Evolutionary conservation across 2,329 filamentous ascomycete species (phyloP).

Genomic region (Alternaria incomplexa): DNA sequence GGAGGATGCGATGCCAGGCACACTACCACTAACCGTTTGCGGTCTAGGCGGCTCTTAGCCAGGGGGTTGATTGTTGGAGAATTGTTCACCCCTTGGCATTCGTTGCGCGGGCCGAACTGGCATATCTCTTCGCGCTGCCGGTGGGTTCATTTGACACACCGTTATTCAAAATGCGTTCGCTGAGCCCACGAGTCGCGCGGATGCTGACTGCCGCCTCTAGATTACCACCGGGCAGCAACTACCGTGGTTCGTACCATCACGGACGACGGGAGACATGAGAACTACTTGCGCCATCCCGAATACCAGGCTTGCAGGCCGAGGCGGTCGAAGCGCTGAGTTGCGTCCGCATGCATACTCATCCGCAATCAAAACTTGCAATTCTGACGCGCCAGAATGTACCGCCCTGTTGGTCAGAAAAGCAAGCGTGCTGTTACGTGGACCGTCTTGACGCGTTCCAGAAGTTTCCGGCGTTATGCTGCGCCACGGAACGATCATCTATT

Average conservation of each 20-base stretch:
- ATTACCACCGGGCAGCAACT: slow-evolving; percentile 1
- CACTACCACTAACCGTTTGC: slow-evolving; percentile 2
- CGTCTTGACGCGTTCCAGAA: slow-evolving; percentile 12
- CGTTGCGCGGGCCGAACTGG: slow-evolving; percentile 6
- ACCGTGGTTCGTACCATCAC: not conserved
- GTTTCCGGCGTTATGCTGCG: not conserved
- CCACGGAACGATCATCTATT: not conserved
- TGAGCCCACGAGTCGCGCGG: not conserved
- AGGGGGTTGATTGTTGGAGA: slow-evolving; percentile 14
- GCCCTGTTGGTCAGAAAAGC: not conserved
- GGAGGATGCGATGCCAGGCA: slow-evolving; percentile 25
- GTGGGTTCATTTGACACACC: not conserved
- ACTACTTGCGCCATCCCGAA: slow-evolving; percentile 12
- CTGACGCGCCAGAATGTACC: not conserved
- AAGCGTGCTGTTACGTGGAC: not conserved
- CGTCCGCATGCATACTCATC: slow-evolving; percentile 6
- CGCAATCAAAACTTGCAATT: slow-evolving; percentile 9
- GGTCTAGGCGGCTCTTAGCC: not conserved
- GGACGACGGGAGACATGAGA: slow-evolving; percentile 4
- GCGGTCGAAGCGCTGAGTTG: not conserved
- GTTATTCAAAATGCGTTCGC: not conserved
- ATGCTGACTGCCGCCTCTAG: not conserved
- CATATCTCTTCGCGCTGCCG: not conserved
- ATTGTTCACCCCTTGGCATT: slow-evolving; percentile 1
- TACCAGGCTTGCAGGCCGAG: slow-evolving; percentile 2